Evolutionary conservation across 2,329 filamentous ascomycete genomes (phyloP).

Genomic region (Rutstroemia sp.): DNA sequence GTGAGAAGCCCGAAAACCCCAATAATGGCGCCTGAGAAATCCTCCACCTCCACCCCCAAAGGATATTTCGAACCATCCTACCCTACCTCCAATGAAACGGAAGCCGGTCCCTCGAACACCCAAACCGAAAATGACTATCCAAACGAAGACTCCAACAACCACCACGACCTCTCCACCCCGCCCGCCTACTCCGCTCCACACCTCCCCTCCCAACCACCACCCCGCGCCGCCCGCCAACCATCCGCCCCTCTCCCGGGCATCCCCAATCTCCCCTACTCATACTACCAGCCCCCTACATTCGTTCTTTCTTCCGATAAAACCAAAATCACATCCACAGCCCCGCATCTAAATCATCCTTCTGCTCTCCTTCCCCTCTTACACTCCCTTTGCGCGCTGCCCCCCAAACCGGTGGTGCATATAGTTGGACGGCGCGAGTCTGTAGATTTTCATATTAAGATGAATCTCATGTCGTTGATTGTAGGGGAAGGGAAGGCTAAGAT

Average conservation of each 20-base stretch:
- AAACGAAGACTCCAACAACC: conserved; percentile 9
- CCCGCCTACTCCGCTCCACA: conserved; percentile 24
- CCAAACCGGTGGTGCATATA: conserved; percentile 46
- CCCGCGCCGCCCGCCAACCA: conserved; percentile 5
- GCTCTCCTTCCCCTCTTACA: conserved; percentile 41
- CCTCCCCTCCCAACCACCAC: conserved; percentile 8
- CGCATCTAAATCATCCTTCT: conserved; percentile 39
- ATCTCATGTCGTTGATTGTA: conserved; percentile 46
- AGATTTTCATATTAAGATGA: conserved; percentile 48
- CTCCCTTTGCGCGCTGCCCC: conserved; percentile 43
- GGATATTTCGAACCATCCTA: conserved; percentile 14
- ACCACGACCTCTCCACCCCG: conserved; percentile 18
- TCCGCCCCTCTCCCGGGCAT: conserved; percentile 18
- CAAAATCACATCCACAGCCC: conserved; percentile 39
- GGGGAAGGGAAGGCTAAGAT: conserved; percentile 37
- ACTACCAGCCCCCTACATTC: conserved; percentile 45
- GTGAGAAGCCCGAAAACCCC: too few species aligned
- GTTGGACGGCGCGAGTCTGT: conserved; percentile 35
- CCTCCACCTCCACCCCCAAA: conserved; percentile 3
- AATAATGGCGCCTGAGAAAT: background rate
- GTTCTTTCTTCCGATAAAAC: conserved; percentile 42
- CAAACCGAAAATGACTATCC: background rate
- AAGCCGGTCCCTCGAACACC: conserved; percentile 12
- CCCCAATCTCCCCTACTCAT: conserved; percentile 22
- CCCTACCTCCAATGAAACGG: conserved; percentile 15